Conservation (phyloP, 257 asterid species). For the Striga asiatica region DNA sequence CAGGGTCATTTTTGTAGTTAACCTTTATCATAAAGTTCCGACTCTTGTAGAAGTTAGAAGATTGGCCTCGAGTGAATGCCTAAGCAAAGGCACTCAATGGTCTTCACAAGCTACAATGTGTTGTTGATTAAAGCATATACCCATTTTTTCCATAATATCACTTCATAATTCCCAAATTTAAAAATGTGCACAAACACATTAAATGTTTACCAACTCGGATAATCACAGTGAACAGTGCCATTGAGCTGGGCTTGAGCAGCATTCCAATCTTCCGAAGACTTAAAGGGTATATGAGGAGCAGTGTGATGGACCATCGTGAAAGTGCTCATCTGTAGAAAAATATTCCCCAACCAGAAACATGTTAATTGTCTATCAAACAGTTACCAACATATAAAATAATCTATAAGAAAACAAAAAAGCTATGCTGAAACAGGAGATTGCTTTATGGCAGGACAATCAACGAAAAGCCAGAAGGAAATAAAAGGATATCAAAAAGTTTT, state of each 20-base stretch:
- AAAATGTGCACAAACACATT: not conserved
- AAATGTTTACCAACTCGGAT: conserved; percentile 63
- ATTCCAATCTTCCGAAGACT: conserved; percentile 74
- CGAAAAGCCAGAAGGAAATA: too few species aligned
- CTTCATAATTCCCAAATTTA: not conserved
- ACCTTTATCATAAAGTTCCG: not conserved
- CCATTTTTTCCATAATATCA: not conserved
- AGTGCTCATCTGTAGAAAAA: conserved; percentile 98
- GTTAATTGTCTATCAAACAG: not conserved
- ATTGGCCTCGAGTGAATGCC: not conserved
- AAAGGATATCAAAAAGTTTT: too few species aligned
- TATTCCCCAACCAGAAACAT: not conserved
- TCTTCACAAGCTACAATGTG: too few species aligned
- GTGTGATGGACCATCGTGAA: conserved; percentile 98
- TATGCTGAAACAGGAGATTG: too few species aligned
- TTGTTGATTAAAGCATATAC: not conserved
- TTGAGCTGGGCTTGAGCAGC: conserved; percentile 95
- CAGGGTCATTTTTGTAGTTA: not conserved
- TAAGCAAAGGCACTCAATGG: too few species aligned
- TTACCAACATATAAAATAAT: not conserved
- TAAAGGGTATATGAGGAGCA: conserved; percentile 96
- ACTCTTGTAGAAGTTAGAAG: not conserved
- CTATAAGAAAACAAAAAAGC: too few species aligned
- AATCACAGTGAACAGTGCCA: conserved; percentile 93
- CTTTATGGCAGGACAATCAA: too few species aligned